These are phyloP conservation scores for Croton setiger DNA, from an alignment of 441 rosid species.

Conservation along the genomic window DNA sequence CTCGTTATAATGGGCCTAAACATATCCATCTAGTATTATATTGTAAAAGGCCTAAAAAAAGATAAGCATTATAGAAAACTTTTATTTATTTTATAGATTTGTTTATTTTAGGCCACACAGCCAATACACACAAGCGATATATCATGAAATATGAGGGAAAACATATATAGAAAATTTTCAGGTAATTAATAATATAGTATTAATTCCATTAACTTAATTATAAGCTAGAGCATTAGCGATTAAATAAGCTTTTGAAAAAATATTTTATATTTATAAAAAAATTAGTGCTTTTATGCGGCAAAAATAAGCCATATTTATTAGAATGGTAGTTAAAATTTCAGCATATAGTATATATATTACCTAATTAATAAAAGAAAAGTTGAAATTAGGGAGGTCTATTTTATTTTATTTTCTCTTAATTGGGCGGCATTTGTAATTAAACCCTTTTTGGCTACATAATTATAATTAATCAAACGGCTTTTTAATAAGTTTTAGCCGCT, in stretches of 20 bases:
- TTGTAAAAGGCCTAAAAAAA: not conserved
- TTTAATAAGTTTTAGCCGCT: no score
- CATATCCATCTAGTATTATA: not conserved
- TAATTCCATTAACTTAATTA: not conserved
- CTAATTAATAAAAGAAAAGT: not conserved
- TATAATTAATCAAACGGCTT: not conserved
- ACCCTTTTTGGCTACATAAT: no score
- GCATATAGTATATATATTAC: not conserved
- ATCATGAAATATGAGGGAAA: not conserved
- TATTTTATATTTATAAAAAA: constrained; percentile 7
- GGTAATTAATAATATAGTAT: not conserved
- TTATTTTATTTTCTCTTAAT: not conserved
- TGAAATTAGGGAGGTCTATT: no score
- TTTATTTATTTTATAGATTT: not conserved
- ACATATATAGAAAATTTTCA: not conserved
- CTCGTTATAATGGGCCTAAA: not conserved
- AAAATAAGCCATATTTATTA: not conserved
- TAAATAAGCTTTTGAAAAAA: constrained; percentile 31
- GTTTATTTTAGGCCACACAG: not conserved
- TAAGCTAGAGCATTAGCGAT: constrained; percentile 25
- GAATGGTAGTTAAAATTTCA: not conserved
- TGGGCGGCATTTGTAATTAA: not conserved
- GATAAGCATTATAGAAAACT: not conserved
- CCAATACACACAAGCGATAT: not conserved
- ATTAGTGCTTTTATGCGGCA: not conserved